These are phyloP conservation scores for Teunomyces tritomae DNA, from an alignment of 805 yeast genomes.

Conservation along the genomic window DNA sequence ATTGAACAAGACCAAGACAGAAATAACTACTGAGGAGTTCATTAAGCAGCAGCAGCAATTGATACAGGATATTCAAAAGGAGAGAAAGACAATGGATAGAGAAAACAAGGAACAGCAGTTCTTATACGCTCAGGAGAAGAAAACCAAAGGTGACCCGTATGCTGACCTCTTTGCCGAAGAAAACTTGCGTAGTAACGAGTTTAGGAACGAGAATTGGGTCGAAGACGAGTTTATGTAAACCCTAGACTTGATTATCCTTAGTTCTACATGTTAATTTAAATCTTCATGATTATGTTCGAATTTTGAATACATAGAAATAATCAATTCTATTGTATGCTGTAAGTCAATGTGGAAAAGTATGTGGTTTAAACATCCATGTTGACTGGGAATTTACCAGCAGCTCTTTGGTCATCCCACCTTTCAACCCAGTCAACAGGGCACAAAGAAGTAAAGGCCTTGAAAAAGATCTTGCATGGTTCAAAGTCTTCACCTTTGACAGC, in stretches of 20 bases:
- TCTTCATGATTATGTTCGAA: background rate
- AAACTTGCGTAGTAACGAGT: conserved; percentile 44
- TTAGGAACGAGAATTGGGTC: conserved; percentile 47
- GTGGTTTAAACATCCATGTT: conserved; percentile 20
- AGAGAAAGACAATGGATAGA: conserved; percentile 40
- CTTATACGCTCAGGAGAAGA: conserved; percentile 38
- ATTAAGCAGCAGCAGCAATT: conserved; percentile 26
- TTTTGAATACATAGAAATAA: conserved; percentile 1
- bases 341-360: background rate
- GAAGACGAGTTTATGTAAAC: conserved; percentile 56
- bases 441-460: conserved; percentile 81
- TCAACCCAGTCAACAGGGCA: conserved; percentile 86
- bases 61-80: conserved; percentile 33
- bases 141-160: conserved; percentile 28
- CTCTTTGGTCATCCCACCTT: conserved; percentile 87
- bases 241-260: background rate
- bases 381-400: conserved; percentile 46
- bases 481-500: conserved; percentile 97
- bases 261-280: background rate
- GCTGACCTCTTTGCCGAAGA: conserved; percentile 49
- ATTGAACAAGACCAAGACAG: conserved; percentile 62
- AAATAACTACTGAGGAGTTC: conserved; percentile 47
- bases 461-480: conserved; percentile 95
- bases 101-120: conserved; percentile 31
- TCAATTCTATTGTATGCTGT: background rate